Base-by-base conservation (phyloP, 176 grass and related monocot genomes). In the Panicum miliaceum region DNA sequence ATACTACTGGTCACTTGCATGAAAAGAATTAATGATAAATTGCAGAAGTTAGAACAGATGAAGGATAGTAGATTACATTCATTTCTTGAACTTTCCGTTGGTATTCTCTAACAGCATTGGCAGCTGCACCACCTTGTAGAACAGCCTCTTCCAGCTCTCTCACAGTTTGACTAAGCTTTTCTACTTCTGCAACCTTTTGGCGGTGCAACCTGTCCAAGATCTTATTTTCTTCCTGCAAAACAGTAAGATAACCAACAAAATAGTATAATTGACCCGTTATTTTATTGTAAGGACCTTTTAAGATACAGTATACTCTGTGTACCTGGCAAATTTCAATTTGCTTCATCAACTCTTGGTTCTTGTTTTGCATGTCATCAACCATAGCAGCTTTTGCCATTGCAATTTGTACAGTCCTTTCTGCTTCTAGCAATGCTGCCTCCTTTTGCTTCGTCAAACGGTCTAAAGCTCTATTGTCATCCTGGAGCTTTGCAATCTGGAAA, bases 311-410 rank as follows among this genome's bases (percentile, higher is more conserved):
- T 32, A 32, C 29, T 32, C 29, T 52, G 48, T 10, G 16, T 91
- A 94, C 96, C 96, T 99, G 93, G 78, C 91, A 96, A 25, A 99
- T 99, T 80, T 99, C 96, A 47, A 99, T 96, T 64, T 96, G 96
- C 83, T 99, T 96, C 88, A 96, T 90, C 82, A 99, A 74, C 48
- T 96, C 96, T 58, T 94, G 96, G 73, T 96, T 99, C 79, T 94
- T 99, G 71, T 99, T 96, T 79, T 99, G 93, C 70, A 99, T 62
- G 85, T 99, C 93, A 83, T 96, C 96, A 16, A 99, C 96, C 82
- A 99, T 83, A 79, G 96, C 90, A 74, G 93, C 96, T 83, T 96
- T 99, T 58, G 85, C 89, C 80, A 99, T 82, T 66, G 93, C 93
- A 85, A 96, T 75, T 84, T 94, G 91, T 47, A 99, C 92, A 13